Conservation (phyloP, 371 early-diverging fungal genomes). For the Rhizopus delemar region DNA sequence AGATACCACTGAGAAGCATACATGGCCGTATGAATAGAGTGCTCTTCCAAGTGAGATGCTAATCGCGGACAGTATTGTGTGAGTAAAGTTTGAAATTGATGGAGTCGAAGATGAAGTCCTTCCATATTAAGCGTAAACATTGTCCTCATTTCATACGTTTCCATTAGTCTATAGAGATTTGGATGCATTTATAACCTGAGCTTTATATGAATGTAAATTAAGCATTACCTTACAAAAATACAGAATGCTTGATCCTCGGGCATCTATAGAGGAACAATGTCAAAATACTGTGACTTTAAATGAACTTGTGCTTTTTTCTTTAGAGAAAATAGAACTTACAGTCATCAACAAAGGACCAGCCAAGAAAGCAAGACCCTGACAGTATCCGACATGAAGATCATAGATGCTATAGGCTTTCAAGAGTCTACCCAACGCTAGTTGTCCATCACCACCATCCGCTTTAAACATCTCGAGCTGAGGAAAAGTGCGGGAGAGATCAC, state of each 20-base stretch:
- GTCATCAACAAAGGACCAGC: constrained; percentile 89
- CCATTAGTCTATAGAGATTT: constrained; percentile 68
- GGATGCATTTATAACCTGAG: constrained; percentile 39
- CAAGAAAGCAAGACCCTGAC: constrained; percentile 93
- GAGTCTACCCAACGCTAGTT: constrained; percentile 79
- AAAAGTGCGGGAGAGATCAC: constrained; percentile 91
- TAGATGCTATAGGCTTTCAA: constrained; percentile 89
- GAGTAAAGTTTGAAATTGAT: constrained; percentile 85
- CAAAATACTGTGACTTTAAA: background rate
- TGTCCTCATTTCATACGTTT: constrained; percentile 79
- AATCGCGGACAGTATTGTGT: constrained; percentile 79
- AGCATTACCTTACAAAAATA: constrained; percentile 69
- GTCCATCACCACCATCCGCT: constrained; percentile 81
- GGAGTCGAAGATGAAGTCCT: constrained; percentile 81
- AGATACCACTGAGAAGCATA: constrained; percentile 94
- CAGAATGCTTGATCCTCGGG: constrained; percentile 92
- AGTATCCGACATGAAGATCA: constrained; percentile 93
- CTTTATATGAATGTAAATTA: constrained; percentile 41
- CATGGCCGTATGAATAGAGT: constrained; percentile 84
- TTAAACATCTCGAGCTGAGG: constrained; percentile 85
- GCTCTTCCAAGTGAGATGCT: constrained; percentile 68
- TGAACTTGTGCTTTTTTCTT: background rate
- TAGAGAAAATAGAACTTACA: constrained; percentile 41
- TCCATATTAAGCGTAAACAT: constrained; percentile 88
- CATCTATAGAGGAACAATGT: constrained; percentile 57